Conservation (phyloP, 345 rosid genomes). For the Noccaea caerulescens region DNA sequence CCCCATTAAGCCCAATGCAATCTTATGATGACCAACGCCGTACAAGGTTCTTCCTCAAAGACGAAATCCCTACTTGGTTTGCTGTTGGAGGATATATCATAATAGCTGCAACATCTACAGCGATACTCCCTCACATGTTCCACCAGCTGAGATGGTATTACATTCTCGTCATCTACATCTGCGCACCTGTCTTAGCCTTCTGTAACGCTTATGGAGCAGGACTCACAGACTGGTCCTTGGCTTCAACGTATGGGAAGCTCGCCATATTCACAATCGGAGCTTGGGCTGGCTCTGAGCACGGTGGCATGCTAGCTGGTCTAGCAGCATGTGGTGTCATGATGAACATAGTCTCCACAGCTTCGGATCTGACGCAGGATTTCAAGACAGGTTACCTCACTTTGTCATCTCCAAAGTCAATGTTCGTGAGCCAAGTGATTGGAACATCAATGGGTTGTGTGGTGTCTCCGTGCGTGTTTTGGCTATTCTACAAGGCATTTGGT, state of each 20-base stretch:
- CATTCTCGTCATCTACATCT: conserved; percentile 63
- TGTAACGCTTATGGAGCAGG: conserved; percentile 90
- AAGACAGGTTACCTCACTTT: conserved; percentile 89
- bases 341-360: conserved; percentile 86
- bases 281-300: conserved; percentile 69
- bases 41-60: conserved; percentile 66
- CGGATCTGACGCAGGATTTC: conserved; percentile 84
- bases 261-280: conserved; percentile 75
- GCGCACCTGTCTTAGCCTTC: conserved; percentile 74
- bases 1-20: conserved; percentile 42
- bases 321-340: conserved; percentile 93
- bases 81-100: conserved; percentile 58
- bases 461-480: conserved; percentile 81
- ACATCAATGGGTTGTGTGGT: conserved; percentile 86
- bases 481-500: conserved; percentile 71
- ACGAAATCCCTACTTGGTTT: conserved; percentile 77
- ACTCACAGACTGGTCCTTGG: conserved; percentile 87
- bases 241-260: conserved; percentile 81
- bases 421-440: conserved; percentile 76
- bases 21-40: conserved; percentile 70
- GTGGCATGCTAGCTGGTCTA: conserved; percentile 78
- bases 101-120: conserved; percentile 57
- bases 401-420: conserved; percentile 78
- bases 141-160: conserved; percentile 71
- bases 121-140: conserved; percentile 64